phyloP scores from a whole-genome alignment of 1,139 yeast genomes.

The Hemisphaericaspora lyxosophila region DNA sequence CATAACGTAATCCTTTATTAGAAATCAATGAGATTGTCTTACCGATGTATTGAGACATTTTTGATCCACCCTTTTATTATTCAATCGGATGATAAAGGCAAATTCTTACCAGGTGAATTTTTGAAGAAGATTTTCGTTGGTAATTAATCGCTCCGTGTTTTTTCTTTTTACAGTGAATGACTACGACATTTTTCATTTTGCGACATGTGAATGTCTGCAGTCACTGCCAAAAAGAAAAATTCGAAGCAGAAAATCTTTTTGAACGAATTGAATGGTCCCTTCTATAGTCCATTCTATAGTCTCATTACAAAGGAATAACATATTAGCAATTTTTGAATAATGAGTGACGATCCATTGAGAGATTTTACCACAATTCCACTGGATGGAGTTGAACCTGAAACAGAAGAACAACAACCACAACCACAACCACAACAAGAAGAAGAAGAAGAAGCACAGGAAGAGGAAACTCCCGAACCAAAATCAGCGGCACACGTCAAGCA shows the following conservation, averaged over 20 bases:
- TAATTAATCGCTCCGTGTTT: no score
- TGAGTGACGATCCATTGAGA: conserved; percentile 15
- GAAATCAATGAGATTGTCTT: conserved; percentile 89
- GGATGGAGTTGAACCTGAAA: conserved; percentile 11
- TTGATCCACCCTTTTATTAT: neutral
- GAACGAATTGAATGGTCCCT: no score
- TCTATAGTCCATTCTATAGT: neutral
- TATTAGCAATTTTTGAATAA: conserved; percentile 4
- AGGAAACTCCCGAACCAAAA: conserved; percentile 9
- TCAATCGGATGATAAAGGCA: neutral
- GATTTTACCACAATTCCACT: conserved; percentile 14
- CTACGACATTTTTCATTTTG: no score
- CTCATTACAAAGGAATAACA: neutral
- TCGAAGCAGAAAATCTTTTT: neutral
- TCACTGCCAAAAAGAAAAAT: neutral
- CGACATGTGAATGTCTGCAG: neutral
- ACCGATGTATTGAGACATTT: conserved; percentile 87
- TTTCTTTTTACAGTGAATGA: no score
- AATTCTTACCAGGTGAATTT: neutral
- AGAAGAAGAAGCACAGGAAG: conserved; percentile 8
- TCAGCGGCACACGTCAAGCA: neutral
- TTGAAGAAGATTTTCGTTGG: neutral
- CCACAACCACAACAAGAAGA: conserved; percentile 6
- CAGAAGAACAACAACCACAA: conserved; percentile 7
- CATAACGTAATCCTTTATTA: conserved; percentile 83